Base-by-base conservation (phyloP, 1,139 yeast genomes). In the Geotrichum aggregatum region DNA sequence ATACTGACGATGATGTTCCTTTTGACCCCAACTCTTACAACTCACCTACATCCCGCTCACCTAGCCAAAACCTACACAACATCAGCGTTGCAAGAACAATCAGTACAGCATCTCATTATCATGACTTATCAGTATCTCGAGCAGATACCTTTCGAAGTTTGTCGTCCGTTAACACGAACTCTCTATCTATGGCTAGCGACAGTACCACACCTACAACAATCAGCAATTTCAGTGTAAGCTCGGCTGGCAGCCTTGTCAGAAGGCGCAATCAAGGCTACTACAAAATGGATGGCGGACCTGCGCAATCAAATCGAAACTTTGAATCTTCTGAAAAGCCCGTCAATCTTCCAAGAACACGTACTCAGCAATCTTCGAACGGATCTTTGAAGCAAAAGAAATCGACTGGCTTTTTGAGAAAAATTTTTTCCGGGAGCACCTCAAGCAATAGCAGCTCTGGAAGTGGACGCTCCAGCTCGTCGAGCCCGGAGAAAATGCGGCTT, bases 181-280 rank as follows among this genome's bases (percentile, higher is more conserved):
- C 59, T 10, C 52, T 61, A 14, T 63, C 66, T 1, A 54, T 59
- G 16, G 50, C 53, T 14, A 59, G 63, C 45, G 47, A 52, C 36
- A 59, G 63, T 44, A 59, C 66, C 3, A 57, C 62, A 4, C 61
- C 64, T 3, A 71, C 77, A 4, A 64, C 72, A 11, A 65, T 75
- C 68, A 75, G 79, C 43, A 92, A 86, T 64, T 78, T 86, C 54
- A 84, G 94, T 71, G 95, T 95, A 3, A 87, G 95, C 0, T 84
- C 94, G 61, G 96, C 96, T 1, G 95, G 95, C 0, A 86, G 95
- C 11, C 81, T 82, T 6, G 35, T 43, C 10, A 42, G 48, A 5
- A 24, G 54, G 11, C 49, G 47, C 3, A 44, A 45, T 21, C 44
- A 48, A 28, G 44, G 34, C 13, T 49, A 39, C 33, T 48, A 45